Evolutionary conservation across 108 stramenopile genomes (phyloP).

Genomic region (Cyclotella atomus): DNA sequence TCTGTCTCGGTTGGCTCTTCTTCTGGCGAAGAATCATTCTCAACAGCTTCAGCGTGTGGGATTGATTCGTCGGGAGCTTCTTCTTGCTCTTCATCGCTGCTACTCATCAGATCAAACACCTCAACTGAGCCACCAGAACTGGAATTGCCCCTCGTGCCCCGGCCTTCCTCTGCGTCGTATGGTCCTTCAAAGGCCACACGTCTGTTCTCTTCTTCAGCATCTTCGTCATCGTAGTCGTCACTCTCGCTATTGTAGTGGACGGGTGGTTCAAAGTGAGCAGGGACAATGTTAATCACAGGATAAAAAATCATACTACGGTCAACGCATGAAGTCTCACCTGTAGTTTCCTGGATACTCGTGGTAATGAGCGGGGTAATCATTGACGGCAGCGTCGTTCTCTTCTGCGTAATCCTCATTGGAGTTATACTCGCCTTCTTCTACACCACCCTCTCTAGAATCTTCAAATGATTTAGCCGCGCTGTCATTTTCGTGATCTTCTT

Average conservation of each 20-base stretch:
- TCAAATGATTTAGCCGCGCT: constrained; percentile 1
- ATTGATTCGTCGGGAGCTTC: not conserved
- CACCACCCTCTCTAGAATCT: not conserved
- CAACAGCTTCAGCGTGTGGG: not conserved
- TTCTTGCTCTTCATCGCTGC: constrained; percentile 22
- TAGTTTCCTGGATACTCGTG: constrained; percentile 37
- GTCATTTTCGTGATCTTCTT: constrained; percentile 2
- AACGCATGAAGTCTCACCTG: no score
- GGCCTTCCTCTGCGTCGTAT: constrained; percentile 27
- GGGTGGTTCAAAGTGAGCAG: not conserved
- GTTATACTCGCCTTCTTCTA: not conserved
- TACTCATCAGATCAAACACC: constrained; percentile 20
- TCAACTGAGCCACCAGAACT: constrained; percentile 14
- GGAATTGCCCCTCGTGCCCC: constrained; percentile 13
- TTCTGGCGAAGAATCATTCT: constrained; percentile 7
- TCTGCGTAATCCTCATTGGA: constrained; percentile 13
- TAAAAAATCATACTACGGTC: no score
- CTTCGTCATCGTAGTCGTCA: constrained; percentile 48
- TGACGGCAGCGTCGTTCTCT: constrained; percentile 11
- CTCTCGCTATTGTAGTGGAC: no score
- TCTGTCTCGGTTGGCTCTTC: constrained; percentile 1
- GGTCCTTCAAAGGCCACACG: constrained; percentile 39
- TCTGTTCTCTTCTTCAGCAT: constrained; percentile 34
- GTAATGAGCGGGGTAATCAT: constrained; percentile 13
- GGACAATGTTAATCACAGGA: no score